Evolutionary conservation across 73 alveolate species (phyloP), one percentile per base, ranked within the genome.

Genomic region (Breviolum minutum): DNA sequence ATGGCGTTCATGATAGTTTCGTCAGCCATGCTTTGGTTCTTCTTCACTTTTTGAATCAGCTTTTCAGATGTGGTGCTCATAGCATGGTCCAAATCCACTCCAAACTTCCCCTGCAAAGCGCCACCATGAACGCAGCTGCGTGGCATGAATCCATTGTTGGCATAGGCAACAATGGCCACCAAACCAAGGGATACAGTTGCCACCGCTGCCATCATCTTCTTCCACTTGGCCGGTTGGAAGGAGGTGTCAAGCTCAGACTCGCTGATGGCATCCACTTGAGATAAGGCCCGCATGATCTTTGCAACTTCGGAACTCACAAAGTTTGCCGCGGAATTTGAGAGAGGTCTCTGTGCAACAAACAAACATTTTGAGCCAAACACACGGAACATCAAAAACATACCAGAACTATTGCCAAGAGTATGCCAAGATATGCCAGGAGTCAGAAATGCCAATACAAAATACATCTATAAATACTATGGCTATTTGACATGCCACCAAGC

Each of bases 1-100:
- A 87, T 87, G 82, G 95, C 95, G 69, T 87, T 87, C 83, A 87
- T 19, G 79, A 87, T 83, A 68, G 82, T 87, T 24, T 66, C 73
- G 32, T 87, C 83, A 10, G 95, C 95, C 95, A 68, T 30, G 14
- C 54, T 63, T 26, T 22, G 68, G 8, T 87, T 30, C 40, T 87
- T 27, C 54, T 64, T 63, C 63, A 14, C 80, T 63, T 29, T 83
- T 32, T 64, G 12, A n/a, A 63, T 29, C 66, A 63, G 82, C 32
- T 64, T 63, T 8, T 87, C 40, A 13, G 76, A 29, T 12, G 64
- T 66, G 22, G 40, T 27, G 63, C 62, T 80, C 61, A 63, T 63
- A 20, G 82, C 95, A 87, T 29, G 27, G 1, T 83, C 92, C 66
- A 83, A 61, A 22, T 83, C 73, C 92, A 83, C 26, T 8, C 26